Conservation (phyloP, 2,329 filamentous ascomycete species). For the Aspergillus brunneoviolaceus region DNA sequence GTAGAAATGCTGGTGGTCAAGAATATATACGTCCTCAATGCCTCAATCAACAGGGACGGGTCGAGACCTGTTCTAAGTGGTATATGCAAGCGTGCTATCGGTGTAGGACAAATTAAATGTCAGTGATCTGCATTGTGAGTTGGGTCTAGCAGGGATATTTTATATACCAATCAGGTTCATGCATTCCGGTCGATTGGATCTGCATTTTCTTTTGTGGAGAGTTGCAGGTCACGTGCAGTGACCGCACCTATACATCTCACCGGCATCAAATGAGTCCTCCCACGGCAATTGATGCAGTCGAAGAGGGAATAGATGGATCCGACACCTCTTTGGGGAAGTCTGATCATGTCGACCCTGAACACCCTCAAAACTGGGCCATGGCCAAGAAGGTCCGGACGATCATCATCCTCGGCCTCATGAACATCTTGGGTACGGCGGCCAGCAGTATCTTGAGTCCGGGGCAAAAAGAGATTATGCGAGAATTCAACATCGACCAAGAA, state of each 20-base stretch:
- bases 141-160: neutral
- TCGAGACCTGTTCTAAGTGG: too few relatives aligned
- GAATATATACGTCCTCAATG: neutral
- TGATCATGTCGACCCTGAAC: neutral
- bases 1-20: neutral
- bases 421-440: neutral
- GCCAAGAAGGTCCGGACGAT: neutral
- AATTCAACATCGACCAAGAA: neutral
- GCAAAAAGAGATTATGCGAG: neutral
- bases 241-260: neutral
- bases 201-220: neutral
- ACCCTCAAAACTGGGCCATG: neutral
- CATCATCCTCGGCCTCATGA: neutral
- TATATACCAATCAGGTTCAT: neutral
- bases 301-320: neutral
- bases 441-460: conserved; percentile 3
- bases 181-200: neutral
- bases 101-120: too few relatives aligned
- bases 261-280: neutral
- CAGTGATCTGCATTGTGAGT: neutral
- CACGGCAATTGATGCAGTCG: neutral
- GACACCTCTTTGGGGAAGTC: neutral
- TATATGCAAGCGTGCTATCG: too few relatives aligned
- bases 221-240: neutral
- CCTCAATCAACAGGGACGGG: neutral